These are phyloP conservation scores for Russula emetica DNA, from an alignment of 768 basidiomycete species.

Conservation along the genomic window DNA sequence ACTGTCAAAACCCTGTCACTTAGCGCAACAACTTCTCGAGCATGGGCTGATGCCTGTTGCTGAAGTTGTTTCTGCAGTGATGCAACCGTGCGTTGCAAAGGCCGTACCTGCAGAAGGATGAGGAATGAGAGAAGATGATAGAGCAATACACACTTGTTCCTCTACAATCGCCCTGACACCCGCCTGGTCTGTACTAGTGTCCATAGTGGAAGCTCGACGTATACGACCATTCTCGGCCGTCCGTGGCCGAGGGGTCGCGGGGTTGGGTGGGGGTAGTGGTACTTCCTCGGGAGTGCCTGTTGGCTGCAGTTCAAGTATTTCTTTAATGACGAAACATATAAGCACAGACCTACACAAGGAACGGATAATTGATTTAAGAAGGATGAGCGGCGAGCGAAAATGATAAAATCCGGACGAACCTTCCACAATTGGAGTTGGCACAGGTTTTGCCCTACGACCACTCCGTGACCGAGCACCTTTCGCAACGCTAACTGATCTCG, in stretches of 20 bases:
- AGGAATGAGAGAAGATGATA: background rate
- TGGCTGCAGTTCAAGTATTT: conserved; percentile 9
- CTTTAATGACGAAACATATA: background rate
- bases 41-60: conserved; percentile 21
- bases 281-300: conserved; percentile 11
- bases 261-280: conserved; percentile 12
- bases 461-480: conserved; percentile 47
- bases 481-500: conserved; percentile 52
- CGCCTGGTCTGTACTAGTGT: background rate
- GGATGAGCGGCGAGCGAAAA: background rate
- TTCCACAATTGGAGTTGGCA: conserved; percentile 54
- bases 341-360: conserved; percentile 14
- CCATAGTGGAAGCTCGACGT: background rate
- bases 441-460: conserved; percentile 47
- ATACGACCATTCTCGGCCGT: conserved; percentile 7
- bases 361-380: conserved; percentile 1
- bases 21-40: conserved; percentile 19
- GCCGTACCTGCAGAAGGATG: conserved; percentile 16
- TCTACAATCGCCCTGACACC: conserved; percentile 16
- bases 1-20: conserved; percentile 22
- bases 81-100: conserved; percentile 22
- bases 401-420: conserved; percentile 24
- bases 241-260: conserved; percentile 1
- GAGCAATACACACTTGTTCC: conserved; percentile 17
- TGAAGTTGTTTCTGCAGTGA: conserved; percentile 26